Percentiles rank a stretch among this genome's conserved stretches.
phyloP scores from a whole-genome alignment of 306 rosid genomes.

The Ceratonia siliqua region DNA sequence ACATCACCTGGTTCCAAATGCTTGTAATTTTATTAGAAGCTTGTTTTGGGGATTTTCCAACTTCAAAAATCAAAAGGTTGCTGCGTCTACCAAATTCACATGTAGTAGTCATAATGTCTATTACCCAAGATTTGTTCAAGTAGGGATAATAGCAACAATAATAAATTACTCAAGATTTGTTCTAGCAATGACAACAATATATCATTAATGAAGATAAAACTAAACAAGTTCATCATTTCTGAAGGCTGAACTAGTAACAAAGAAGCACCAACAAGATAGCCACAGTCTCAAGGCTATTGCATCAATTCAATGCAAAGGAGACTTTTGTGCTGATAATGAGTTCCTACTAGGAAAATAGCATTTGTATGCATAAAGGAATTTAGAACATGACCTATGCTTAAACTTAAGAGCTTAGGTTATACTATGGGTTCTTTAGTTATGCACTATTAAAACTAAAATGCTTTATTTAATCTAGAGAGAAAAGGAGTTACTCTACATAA shows the following conservation, averaged over 20 bases:
- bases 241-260: slow-evolving; percentile 12
- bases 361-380: not conserved
- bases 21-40: too few species aligned
- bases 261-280: not conserved
- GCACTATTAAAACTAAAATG: not conserved
- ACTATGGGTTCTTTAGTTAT: not conserved
- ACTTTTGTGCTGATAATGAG: not conserved
- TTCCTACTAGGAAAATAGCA: not conserved
- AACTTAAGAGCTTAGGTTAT: not conserved
- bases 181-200: slow-evolving; percentile 1
- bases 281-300: not conserved
- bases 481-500: not conserved
- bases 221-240: not conserved
- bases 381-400: not conserved
- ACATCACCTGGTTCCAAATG: slow-evolving; percentile 90
- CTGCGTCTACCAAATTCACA: too few species aligned
- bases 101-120: too few species aligned
- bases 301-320: slow-evolving; percentile 3
- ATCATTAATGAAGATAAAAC: not conserved
- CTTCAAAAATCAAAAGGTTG: too few species aligned
- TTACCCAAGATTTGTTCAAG: too few species aligned
- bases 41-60: too few species aligned
- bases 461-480: not conserved
- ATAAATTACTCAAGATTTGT: too few species aligned
- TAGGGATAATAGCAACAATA: too few species aligned